Percentiles rank a stretch among this genome's conserved stretches.
phyloP scores from a whole-genome alignment of 2,329 filamentous ascomycete species.

The Ophiostoma tasmaniense region DNA sequence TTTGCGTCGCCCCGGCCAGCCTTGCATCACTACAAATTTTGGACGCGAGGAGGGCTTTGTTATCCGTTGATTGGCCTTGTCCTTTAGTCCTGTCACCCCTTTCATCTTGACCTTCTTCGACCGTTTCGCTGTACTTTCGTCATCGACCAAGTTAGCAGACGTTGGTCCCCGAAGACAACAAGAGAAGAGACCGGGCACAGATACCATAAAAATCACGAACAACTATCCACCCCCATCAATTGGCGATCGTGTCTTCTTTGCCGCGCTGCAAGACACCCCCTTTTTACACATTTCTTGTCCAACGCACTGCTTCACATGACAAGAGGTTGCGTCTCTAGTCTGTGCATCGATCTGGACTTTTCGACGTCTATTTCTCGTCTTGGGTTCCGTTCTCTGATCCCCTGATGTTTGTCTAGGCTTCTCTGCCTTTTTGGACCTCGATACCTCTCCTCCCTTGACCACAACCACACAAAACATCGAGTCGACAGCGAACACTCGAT shows the following conservation, averaged over 20 bases:
- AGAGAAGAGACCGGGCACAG: not conserved
- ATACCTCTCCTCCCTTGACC: not conserved
- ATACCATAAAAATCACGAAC: too few species aligned
- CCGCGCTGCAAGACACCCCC: constrained; percentile 1
- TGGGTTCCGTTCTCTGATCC: not conserved
- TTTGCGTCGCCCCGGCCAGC: constrained; percentile 1
- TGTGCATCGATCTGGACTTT: not conserved
- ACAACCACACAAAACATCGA: not conserved
- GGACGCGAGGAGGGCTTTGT: constrained; percentile 1
- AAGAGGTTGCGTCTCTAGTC: not conserved
- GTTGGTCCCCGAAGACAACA: not conserved
- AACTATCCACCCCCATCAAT: not conserved
- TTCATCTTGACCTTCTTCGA: not conserved
- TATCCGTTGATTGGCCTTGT: not conserved
- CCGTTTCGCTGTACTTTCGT: not conserved
- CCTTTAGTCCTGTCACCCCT: not conserved
- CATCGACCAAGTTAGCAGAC: not conserved
- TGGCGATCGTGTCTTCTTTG: constrained; percentile 4
- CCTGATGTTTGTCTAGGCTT: not conserved
- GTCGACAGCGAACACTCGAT: not conserved
- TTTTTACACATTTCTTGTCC: not conserved
- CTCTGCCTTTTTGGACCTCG: constrained; percentile 5
- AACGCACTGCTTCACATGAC: not conserved
- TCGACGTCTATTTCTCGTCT: not conserved
- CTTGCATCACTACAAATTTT: not conserved